Base-by-base conservation (phyloP, 1,139 yeast genomes). In the Ogataea hybrid region DNA sequence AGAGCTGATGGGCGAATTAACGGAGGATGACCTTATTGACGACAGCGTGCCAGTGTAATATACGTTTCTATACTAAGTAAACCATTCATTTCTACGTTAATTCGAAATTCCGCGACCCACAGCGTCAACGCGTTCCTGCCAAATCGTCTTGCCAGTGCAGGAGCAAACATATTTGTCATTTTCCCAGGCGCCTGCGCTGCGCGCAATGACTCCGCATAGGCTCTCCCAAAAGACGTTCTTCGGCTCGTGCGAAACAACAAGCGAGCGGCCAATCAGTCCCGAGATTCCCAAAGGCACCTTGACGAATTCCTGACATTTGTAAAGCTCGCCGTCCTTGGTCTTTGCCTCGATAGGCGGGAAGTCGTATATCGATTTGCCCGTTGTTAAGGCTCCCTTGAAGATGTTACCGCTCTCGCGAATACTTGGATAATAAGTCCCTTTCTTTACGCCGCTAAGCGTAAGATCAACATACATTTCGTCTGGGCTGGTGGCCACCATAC, bases 151-250 rank as follows among this genome's bases (percentile, higher is more conserved):
- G 9, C 98, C 98, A 21, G 94, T 81, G 62, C 98, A 92, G 32
- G 94, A 83, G 64, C 98, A 92, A 1, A 92, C 95, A 50, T 82
- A 81, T 64, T 92, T 92, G 57, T 84, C 86, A 64, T 92, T 92
- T 59, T 92, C 96, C 97, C 97, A 92, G 15, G 81, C 85, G 10
- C 98, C 98, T 1, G 98, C 97, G 56, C 95, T 84, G 58, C 97
- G 77, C 2, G 97, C 97, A 61, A 92, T 79, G 22, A 92, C 95
- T 18, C 97, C 97, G 37, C 79, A 86, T 38, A 81, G 69, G 5
- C 82, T 75, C 42, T 70, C 75, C 4, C 61, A 43, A 32, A 68
- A 53, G 2, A 72, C 68, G 28, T 56, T 47, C 11, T 59, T 58
- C 29, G 70, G 69, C 37, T 68, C 62, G 17, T 64, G 62, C 22